Conservation (phyloP, 2,329 filamentous ascomycete species). For the Talaromyces sp. region DNA sequence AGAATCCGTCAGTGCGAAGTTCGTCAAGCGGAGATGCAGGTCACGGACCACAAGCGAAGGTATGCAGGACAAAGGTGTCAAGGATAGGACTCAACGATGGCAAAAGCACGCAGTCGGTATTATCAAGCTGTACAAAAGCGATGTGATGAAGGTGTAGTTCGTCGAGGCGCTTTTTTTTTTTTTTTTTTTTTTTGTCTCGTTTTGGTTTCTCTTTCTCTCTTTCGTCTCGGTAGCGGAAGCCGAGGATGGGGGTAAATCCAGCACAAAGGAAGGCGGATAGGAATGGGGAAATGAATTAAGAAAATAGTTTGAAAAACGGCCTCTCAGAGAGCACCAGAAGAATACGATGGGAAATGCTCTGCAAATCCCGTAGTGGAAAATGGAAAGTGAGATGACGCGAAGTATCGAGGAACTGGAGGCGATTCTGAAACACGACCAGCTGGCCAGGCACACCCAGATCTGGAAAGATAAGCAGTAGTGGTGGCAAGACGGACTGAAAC, state of each 20-base stretch:
- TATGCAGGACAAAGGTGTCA: slow-evolving; percentile 21
- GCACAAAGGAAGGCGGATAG: not conserved
- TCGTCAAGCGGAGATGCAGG: not conserved
- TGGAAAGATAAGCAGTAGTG: not conserved
- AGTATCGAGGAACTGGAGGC: slow-evolving; percentile 12
- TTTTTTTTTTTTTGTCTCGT: not conserved
- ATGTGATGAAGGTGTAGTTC: not conserved
- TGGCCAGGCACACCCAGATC: slow-evolving; percentile 13
- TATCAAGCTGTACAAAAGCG: slow-evolving; percentile 23
- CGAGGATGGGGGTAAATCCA: slow-evolving; percentile 2
- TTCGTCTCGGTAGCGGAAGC: slow-evolving; percentile 4
- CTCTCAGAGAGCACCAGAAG: slow-evolving; percentile 12
- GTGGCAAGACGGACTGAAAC: slow-evolving; percentile 2
- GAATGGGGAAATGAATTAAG: slow-evolving; percentile 16
- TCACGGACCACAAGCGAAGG: slow-evolving; percentile 24
- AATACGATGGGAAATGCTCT: slow-evolving; percentile 38
- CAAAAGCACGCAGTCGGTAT: slow-evolving; percentile 13
- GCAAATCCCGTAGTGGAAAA: slow-evolving; percentile 35
- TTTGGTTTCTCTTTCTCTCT: slow-evolving; percentile 1
- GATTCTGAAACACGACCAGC: slow-evolving; percentile 17
- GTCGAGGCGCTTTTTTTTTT: not conserved
- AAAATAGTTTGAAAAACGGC: slow-evolving; percentile 14
- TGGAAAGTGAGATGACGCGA: slow-evolving; percentile 26
- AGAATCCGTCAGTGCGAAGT: slow-evolving; percentile 1
- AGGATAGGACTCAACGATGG: slow-evolving; percentile 26